Evolutionary conservation across 371 early-diverging fungal genomes (phyloP), one percentile per base, ranked within the genome.

Genomic region (Rhizopus sp.): DNA sequence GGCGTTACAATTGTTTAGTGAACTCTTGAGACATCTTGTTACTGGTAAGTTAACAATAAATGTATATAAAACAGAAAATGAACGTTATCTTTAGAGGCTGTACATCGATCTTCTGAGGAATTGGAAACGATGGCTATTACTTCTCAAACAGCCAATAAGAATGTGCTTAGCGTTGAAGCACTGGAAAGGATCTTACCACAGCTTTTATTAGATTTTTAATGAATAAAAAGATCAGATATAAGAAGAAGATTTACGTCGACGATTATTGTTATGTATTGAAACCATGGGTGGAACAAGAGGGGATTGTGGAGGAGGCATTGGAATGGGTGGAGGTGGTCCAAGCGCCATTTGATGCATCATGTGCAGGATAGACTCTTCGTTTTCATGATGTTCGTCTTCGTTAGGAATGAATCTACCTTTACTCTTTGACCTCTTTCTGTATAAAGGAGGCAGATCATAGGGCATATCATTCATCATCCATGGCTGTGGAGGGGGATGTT

Each of bases 1-100:
- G 5, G 77, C 77, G 3, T 15, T 77, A 34, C 50, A 61, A 15
- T 40, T 77, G 16, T 69, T 74, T 17, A 55, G 66, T 30, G 74
- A 77, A 45, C 72, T 69, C 49, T 49, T 77, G 29, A 45, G 74
- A 0, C 38, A 73, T 23, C 71, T 77, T 38, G 67, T 66, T 17
- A 51, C 65, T 53, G 77, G 66, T 66, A 61, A 47, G 4, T 7
- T 2, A 57, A 13, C 15, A 37, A 23, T 37, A 30, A 48, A 29
- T 44, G 7, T 16, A 35, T 16, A 29, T 45, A 4, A 29, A 9
- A 35, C 16, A 6, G 7, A 34, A 17, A n/a, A 32, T 8, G 8
- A n/a, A 13, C 4, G 0, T 8, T 15, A 48, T 33, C 5, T 16
- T 15, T 34, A 65, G 66, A 66, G 58, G 66, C 66, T 8, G n/a